Percentiles rank a stretch among this genome's conserved stretches.
These are phyloP conservation scores for Tremellales sp. DNA, from an alignment of 1,284 basidiomycete genomes.

Conservation along the genomic window DNA sequence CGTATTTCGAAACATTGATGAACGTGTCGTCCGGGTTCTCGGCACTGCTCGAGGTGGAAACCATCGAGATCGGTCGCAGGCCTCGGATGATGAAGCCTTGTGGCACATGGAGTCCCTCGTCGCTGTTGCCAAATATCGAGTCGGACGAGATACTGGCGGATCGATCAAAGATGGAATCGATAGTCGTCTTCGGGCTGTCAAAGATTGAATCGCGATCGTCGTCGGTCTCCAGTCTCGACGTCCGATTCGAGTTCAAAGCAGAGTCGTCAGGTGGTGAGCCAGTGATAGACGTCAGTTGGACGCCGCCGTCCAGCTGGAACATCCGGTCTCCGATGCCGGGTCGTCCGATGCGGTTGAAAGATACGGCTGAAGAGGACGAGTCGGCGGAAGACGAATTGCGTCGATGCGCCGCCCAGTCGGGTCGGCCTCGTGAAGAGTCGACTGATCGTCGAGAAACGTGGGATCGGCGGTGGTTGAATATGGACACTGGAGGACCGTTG, in stretches of 20 bases:
- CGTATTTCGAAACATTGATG: conserved; percentile 16
- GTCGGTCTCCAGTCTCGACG: conserved; percentile 42
- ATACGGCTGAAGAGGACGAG: conserved; percentile 63
- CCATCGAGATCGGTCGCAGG: conserved; percentile 25
- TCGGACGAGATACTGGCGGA: too few relatives aligned
- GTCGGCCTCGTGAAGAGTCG: conserved; percentile 57
- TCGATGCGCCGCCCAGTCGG: conserved; percentile 61
- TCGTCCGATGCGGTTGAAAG: conserved; percentile 58
- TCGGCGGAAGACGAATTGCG: conserved; percentile 59
- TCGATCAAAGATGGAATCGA: conserved; percentile 2
- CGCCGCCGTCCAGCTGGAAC: conserved; percentile 64
- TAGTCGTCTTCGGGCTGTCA: conserved; percentile 37
- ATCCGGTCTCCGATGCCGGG: conserved; percentile 83
- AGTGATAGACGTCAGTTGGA: conserved; percentile 62
- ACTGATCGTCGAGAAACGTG: conserved; percentile 50
- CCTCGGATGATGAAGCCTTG: conserved; percentile 29
- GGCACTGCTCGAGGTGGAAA: conserved; percentile 17
- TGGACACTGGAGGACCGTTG: conserved; percentile 59
- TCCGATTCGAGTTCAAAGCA: not conserved
- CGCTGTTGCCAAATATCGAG: too few relatives aligned
- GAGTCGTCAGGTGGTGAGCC: conserved; percentile 58
- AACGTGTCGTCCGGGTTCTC: conserved; percentile 30
- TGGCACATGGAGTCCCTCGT: not conserved
- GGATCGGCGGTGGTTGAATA: conserved; percentile 57
- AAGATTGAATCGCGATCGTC: conserved; percentile 63